These are phyloP conservation scores for Phytopythium montanum DNA, from an alignment of 352 stramenopile species.

Conservation along the genomic window DNA sequence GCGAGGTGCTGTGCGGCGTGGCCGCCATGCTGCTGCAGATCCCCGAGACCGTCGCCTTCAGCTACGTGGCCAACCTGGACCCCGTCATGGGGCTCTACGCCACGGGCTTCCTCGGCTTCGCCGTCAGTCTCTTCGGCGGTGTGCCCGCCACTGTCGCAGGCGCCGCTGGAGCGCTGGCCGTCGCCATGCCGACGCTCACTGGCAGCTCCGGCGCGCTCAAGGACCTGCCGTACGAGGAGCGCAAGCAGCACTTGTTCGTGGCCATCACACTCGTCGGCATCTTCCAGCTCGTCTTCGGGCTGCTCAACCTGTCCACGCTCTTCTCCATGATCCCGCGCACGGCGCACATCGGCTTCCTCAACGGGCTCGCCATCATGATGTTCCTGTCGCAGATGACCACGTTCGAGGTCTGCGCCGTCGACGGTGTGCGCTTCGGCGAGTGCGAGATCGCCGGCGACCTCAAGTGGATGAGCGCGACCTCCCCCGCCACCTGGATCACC, in stretches of 20 bases:
- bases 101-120: constrained; percentile 88
- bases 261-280: constrained; percentile 84
- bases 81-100: constrained; percentile 90
- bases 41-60: constrained; percentile 92
- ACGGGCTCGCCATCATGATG: constrained; percentile 94
- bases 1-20: constrained; percentile 85
- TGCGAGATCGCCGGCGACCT: constrained; percentile 67
- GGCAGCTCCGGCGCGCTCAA: constrained; percentile 38
- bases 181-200: constrained; percentile 89
- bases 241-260: constrained; percentile 84
- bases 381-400: constrained; percentile 92
- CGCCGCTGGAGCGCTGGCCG: constrained; percentile 86
- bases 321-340: constrained; percentile 93
- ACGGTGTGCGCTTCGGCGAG: constrained; percentile 62
- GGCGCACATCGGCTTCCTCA: constrained; percentile 96
- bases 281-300: constrained; percentile 82
- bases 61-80: constrained; percentile 88
- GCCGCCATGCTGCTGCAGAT: constrained; percentile 92
- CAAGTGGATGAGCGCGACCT: constrained; percentile 65
- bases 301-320: constrained; percentile 84
- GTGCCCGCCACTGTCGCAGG: constrained; percentile 87
- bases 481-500: constrained; percentile 58
- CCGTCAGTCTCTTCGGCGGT: constrained; percentile 84
- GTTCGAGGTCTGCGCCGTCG: constrained; percentile 75
- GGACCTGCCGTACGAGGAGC: constrained; percentile 62